phyloP scores from a whole-genome alignment of 176 grass and related monocot species.

The Aegilops tauschii region DNA sequence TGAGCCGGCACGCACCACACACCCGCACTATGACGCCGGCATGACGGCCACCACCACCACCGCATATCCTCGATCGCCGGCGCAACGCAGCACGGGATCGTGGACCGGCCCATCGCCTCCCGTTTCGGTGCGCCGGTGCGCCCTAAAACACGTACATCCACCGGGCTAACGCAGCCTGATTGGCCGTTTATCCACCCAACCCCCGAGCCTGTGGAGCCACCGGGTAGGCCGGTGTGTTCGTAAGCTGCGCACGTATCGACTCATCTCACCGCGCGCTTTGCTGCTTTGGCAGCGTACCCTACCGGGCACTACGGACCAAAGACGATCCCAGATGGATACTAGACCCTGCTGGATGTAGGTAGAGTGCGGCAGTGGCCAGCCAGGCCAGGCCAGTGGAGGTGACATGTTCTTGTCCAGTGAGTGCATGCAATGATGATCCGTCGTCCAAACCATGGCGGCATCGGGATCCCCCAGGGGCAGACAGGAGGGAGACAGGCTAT shows the following conservation, averaged over 20 bases:
- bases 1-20: conserved; percentile 31
- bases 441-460: conserved; percentile 23
- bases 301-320: conserved; percentile 31
- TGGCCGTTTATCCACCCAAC: conserved; percentile 20
- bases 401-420: conserved; percentile 50
- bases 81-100: conserved; percentile 25
- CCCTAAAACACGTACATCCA: conserved; percentile 39
- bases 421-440: conserved; percentile 64
- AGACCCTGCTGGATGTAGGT: not conserved
- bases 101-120: conserved; percentile 16
- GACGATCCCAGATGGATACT: conserved; percentile 16
- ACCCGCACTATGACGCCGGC: conserved; percentile 9
- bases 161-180: conserved; percentile 36
- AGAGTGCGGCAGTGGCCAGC: not conserved
- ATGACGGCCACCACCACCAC: conserved; percentile 29
- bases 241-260: not conserved
- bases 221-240: not conserved
- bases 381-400: conserved; percentile 23
- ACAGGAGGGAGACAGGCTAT: conserved; percentile 50
- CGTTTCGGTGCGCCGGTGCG: conserved; percentile 39
- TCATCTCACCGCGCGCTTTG: not conserved
- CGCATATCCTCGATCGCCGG: conserved; percentile 30
- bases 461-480: conserved; percentile 42
- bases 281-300: conserved; percentile 18
- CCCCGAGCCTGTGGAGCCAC: conserved; percentile 34